phyloP scores from a whole-genome alignment of 75 land plant genomes.

The Selaginella moellendorffii region DNA sequence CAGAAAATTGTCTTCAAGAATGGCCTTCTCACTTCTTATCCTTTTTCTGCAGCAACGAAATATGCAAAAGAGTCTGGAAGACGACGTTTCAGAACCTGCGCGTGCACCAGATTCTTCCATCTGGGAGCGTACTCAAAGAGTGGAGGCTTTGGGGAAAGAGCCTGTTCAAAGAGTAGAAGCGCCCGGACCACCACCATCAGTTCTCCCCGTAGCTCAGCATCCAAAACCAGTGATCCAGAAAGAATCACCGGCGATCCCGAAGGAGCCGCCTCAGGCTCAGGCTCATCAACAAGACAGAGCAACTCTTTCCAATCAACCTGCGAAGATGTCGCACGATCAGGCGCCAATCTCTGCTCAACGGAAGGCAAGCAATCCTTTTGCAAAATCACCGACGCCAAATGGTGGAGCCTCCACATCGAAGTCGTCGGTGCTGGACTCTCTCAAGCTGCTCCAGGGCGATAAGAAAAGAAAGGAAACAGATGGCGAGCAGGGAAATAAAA shows the following conservation, averaged over 20 bases:
- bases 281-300: too few relatives aligned
- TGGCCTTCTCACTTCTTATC: neutral
- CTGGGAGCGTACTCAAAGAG: neutral
- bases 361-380: neutral
- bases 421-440: neutral
- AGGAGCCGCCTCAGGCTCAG: too few relatives aligned
- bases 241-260: too few relatives aligned
- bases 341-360: too few relatives aligned
- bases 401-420: neutral
- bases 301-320: too few relatives aligned
- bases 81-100: neutral
- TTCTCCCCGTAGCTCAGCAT: neutral
- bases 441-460: neutral
- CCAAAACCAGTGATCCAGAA: too few relatives aligned
- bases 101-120: neutral
- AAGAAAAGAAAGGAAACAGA: too few relatives aligned
- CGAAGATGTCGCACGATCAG: too few relatives aligned
- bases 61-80: neutral
- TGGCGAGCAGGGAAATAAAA: too few relatives aligned
- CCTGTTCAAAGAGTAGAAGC: neutral
- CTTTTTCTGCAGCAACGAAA: neutral
- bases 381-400: neutral
- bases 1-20: neutral
- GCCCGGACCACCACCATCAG: neutral
- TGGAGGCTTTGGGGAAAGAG: neutral